A percentile compares a stretch with the other conserved stretches of the same genome.
Evolutionary conservation across 1,284 basidiomycete species (phyloP).

Genomic region (Sporisorium graminicola): DNA sequence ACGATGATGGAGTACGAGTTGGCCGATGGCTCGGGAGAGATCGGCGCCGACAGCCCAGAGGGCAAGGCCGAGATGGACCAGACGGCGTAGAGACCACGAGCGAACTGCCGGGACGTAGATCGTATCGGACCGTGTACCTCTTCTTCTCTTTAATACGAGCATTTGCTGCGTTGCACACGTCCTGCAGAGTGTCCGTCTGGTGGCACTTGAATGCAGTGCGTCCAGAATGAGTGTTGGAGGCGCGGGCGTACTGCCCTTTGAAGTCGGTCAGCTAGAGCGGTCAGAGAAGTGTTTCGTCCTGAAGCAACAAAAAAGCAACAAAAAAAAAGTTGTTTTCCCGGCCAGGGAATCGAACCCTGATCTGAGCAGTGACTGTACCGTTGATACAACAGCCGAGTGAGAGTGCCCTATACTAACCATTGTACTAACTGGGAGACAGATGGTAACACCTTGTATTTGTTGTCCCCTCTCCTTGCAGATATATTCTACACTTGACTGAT

Average conservation of each 20-base stretch:
- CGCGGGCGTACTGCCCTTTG: too few species aligned
- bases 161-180: background rate
- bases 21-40: background rate
- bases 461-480: background rate
- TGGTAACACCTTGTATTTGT: background rate
- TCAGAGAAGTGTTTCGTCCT: too few species aligned
- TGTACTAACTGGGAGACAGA: constrained; percentile 42
- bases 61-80: constrained; percentile 39
- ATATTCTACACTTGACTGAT: too few species aligned
- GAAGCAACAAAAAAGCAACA: background rate
- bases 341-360: constrained; percentile 59
- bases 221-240: background rate
- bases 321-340: constrained; percentile 30
- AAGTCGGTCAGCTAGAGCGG: too few species aligned
- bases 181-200: too few species aligned
- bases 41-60: background rate
- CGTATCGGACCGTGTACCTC: too few species aligned
- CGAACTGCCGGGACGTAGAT: too few species aligned
- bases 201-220: background rate
- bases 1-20: constrained; percentile 3
- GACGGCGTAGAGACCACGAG: constrained; percentile 14
- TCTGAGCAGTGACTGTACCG: constrained; percentile 19
- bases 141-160: too few species aligned
- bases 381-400: constrained; percentile 6
- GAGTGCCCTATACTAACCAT: constrained; percentile 51